Percentiles rank a stretch among this genome's conserved stretches.
phyloP scores from a whole-genome alignment of 768 basidiomycete species.

The Russula sp. region DNA sequence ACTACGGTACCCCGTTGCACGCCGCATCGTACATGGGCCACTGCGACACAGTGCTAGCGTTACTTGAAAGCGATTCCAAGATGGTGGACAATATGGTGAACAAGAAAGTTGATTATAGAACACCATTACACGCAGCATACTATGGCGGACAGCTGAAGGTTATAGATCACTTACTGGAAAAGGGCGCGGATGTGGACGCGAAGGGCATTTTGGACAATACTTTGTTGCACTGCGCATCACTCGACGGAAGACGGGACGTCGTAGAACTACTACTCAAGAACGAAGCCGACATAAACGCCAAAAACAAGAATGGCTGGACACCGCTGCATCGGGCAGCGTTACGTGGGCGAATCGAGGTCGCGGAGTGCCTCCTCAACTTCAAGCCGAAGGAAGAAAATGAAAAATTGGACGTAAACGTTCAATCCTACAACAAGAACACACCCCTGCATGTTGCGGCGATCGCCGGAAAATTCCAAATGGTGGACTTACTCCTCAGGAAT shows the following conservation, averaged over 20 bases:
- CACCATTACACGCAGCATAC: neutral
- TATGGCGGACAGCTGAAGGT: neutral
- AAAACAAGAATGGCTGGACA: neutral
- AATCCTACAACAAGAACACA: neutral
- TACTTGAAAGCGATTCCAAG: neutral
- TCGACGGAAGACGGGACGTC: neutral
- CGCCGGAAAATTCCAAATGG: neutral
- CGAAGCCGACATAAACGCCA: neutral
- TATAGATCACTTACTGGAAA: neutral
- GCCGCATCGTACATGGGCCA: conserved; percentile 2
- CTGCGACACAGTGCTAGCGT: neutral
- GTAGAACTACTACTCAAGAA: neutral
- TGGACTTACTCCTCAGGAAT: neutral
- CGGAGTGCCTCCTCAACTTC: neutral
- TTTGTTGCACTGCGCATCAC: neutral
- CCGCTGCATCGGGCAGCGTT: conserved; percentile 1
- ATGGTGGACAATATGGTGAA: neutral
- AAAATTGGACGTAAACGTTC: neutral
- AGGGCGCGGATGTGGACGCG: neutral
- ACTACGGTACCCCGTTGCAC: neutral
- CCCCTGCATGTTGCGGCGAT: neutral
- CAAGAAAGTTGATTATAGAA: too few relatives aligned
- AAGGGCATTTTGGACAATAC: neutral
- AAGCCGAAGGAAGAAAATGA: too few relatives aligned
- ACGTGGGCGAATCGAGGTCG: neutral